Percentiles rank a stretch among this genome's conserved stretches.
Conservation (phyloP, 805 yeast species). For the Tetrapisispora namnaoensis region DNA sequence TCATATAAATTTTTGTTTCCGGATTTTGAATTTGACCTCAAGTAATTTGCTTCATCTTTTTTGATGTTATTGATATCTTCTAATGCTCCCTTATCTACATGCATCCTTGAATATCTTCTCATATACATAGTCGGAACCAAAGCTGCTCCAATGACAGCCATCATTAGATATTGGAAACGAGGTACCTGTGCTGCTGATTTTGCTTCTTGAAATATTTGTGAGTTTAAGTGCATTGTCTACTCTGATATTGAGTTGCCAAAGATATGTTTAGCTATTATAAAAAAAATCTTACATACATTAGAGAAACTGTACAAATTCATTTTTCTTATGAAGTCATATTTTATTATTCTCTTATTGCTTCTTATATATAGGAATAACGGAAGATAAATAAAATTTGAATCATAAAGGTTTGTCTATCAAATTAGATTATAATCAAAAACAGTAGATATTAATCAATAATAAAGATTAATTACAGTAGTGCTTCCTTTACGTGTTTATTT, state of each 20-base stretch:
- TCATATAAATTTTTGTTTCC: neutral
- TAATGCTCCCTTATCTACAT: neutral
- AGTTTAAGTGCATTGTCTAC: conserved; percentile 19
- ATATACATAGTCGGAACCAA: conserved; percentile 21
- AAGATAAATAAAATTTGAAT: too few relatives aligned
- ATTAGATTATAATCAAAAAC: too few relatives aligned
- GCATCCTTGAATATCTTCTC: neutral
- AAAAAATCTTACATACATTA: too few relatives aligned
- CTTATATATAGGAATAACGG: too few relatives aligned
- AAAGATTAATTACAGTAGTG: too few relatives aligned
- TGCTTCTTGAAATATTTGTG: conserved; percentile 21
- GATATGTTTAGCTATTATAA: neutral
- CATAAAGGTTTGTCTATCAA: too few relatives aligned
- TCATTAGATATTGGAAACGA: conserved; percentile 16
- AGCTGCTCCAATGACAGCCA: conserved; percentile 23
- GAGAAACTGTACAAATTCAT: too few relatives aligned
- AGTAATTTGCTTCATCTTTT: neutral
- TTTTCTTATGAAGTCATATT: too few relatives aligned
- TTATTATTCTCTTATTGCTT: too few relatives aligned
- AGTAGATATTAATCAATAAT: too few relatives aligned
- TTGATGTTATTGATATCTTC: neutral
- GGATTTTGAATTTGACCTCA: neutral
- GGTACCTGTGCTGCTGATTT: conserved; percentile 20
- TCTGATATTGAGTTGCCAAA: neutral
- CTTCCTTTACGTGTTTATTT: too few relatives aligned